These are phyloP conservation scores for Mycena vitilis DNA, from an alignment of 768 basidiomycete species.

Conservation along the genomic window DNA sequence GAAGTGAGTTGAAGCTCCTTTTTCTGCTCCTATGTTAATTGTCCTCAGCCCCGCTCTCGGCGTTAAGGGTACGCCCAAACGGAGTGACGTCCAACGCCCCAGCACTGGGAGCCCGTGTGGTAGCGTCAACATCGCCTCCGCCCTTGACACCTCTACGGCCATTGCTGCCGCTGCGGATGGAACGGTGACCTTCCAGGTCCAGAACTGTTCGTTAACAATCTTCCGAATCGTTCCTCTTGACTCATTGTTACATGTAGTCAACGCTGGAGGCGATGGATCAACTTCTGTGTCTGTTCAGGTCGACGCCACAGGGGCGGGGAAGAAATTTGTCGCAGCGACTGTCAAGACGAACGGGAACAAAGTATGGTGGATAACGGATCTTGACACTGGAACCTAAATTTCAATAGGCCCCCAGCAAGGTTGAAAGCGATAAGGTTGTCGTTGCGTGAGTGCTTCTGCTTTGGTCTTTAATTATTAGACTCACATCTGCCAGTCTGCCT, in stretches of 20 bases:
- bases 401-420: conserved; percentile 50
- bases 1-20: conserved; percentile 2
- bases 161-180: conserved; percentile 41
- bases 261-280: conserved; percentile 39
- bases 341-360: conserved; percentile 37
- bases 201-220: conserved; percentile 39
- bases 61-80: conserved; percentile 34
- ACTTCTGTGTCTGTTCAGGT: conserved; percentile 33
- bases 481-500: conserved; percentile 45
- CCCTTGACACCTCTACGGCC: conserved; percentile 35
- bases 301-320: conserved; percentile 34
- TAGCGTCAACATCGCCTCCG: conserved; percentile 26
- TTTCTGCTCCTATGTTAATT: neutral
- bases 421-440: conserved; percentile 55
- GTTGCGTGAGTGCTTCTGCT: conserved; percentile 42
- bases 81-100: conserved; percentile 37
- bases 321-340: conserved; percentile 32
- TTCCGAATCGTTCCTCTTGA: neutral
- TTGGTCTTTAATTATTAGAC: neutral
- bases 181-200: conserved; percentile 43
- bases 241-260: conserved; percentile 33
- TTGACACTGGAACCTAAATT: neutral
- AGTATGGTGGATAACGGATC: conserved; percentile 12
- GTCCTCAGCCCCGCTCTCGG: conserved; percentile 27
- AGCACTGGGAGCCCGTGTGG: conserved; percentile 34